phyloP scores from a whole-genome alignment of 306 rosid genomes.

The Prinsepia uniflora region DNA sequence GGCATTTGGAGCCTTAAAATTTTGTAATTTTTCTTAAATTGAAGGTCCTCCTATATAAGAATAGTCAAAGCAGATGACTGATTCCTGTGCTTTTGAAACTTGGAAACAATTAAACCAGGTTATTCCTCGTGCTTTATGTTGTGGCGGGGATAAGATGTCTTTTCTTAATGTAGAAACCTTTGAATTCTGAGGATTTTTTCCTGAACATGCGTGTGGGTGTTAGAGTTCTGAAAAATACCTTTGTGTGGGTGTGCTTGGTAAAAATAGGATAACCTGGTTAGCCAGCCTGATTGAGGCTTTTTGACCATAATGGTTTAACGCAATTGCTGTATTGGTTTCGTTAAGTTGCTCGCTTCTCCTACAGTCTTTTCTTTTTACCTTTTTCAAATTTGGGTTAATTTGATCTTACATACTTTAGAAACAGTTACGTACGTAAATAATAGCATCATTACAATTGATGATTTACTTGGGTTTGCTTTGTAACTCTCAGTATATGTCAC shows the following conservation, averaged over 20 bases:
- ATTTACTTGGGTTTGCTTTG: not conserved
- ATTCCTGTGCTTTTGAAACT: not conserved
- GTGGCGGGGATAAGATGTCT: too few species aligned
- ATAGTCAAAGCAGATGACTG: not conserved
- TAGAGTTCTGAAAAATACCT: not conserved
- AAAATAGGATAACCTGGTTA: not conserved
- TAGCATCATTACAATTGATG: not conserved
- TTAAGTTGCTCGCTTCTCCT: not conserved
- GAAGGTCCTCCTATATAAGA: not conserved
- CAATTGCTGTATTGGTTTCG: not conserved
- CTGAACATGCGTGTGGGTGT: too few species aligned
- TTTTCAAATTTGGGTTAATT: not conserved
- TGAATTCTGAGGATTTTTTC: not conserved
- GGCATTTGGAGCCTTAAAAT: not conserved
- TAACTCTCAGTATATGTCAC: constrained; percentile 13
- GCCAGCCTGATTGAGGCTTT: not conserved
- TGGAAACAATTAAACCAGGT: not conserved
- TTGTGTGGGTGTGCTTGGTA: not conserved
- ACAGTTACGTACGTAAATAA: not conserved
- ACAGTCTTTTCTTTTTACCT: not conserved
- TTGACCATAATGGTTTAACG: not conserved
- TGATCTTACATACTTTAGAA: not conserved
- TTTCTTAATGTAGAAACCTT: not conserved
- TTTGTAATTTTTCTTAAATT: not conserved
- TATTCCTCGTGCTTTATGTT: not conserved